phyloP scores from a whole-genome alignment of 352 stramenopile species.

The Globisporangium rhizosaccharum region DNA sequence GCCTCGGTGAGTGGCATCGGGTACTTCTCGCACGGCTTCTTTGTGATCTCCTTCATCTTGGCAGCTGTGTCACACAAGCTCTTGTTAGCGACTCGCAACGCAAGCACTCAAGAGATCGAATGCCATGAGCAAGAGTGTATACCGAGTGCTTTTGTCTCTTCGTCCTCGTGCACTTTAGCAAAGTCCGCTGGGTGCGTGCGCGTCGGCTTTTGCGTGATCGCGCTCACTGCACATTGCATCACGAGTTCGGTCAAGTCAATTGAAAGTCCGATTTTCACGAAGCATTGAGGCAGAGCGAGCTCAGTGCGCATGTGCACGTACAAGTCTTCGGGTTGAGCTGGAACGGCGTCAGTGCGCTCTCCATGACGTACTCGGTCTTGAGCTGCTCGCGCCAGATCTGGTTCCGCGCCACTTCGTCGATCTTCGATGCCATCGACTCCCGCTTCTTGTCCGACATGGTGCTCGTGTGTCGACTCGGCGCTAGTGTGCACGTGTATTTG shows the following conservation, averaged over 20 bases:
- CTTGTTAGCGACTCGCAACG: neutral
- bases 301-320: slow-evolving; percentile 18
- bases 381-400: slow-evolving; percentile 88
- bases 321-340: slow-evolving; percentile 80
- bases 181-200: slow-evolving; percentile 73
- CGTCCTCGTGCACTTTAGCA: slow-evolving; percentile 44
- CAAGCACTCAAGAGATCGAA: neutral
- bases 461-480: neutral
- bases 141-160: slow-evolving; percentile 52
- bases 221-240: slow-evolving; percentile 38
- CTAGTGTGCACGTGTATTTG: too few species aligned
- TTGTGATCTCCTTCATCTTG: slow-evolving; percentile 63
- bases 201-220: slow-evolving; percentile 73
- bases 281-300: neutral
- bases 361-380: slow-evolving; percentile 77
- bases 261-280: neutral
- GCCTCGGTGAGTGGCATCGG: slow-evolving; percentile 66
- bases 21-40: slow-evolving; percentile 64
- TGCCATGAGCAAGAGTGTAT: neutral
- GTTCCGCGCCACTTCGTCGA: slow-evolving; percentile 80
- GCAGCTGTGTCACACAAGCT: slow-evolving; percentile 13
- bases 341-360: slow-evolving; percentile 70
- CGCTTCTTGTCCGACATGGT: slow-evolving; percentile 71
- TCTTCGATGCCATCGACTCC: slow-evolving; percentile 73
- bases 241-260: neutral